These are phyloP conservation scores for Fremontodendron californicum DNA, from an alignment of 345 rosid species.

Conservation along the genomic window DNA sequence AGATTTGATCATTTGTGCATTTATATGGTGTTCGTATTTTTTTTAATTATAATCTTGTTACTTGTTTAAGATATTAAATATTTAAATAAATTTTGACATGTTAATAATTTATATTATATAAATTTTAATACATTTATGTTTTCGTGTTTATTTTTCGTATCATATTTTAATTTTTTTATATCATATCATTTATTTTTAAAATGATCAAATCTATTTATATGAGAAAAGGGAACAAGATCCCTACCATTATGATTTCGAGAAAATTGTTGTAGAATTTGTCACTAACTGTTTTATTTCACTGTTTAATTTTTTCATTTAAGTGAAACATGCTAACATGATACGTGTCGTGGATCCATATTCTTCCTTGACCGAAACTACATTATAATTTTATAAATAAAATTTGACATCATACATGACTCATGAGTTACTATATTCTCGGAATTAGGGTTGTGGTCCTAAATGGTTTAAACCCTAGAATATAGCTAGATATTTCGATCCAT, in stretches of 20 bases:
- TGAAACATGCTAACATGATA: conserved; percentile 34
- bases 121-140: too few relatives aligned
- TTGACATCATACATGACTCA: conserved; percentile 1
- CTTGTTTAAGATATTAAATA: too few relatives aligned
- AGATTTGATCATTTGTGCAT: too few relatives aligned
- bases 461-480: conserved; percentile 10
- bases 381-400: not conserved
- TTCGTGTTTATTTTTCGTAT: too few relatives aligned
- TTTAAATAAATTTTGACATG: too few relatives aligned
- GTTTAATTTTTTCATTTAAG: conserved; percentile 21
- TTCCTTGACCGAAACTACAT: not conserved
- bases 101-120: too few relatives aligned
- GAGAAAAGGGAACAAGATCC: conserved; percentile 50
- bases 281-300: conserved; percentile 30
- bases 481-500: conserved; percentile 21
- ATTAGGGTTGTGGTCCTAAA: conserved; percentile 40
- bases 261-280: conserved; percentile 56
- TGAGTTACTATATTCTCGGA: conserved; percentile 16
- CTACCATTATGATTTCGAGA: conserved; percentile 40
- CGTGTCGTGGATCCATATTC: conserved; percentile 34
- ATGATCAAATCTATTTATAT: too few relatives aligned
- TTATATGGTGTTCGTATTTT: too few relatives aligned
- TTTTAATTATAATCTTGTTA: too few relatives aligned
- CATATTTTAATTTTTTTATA: too few relatives aligned
- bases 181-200: too few relatives aligned